Conservation (phyloP, 371 early-diverging fungal species). For the Mortierella sp. region DNA sequence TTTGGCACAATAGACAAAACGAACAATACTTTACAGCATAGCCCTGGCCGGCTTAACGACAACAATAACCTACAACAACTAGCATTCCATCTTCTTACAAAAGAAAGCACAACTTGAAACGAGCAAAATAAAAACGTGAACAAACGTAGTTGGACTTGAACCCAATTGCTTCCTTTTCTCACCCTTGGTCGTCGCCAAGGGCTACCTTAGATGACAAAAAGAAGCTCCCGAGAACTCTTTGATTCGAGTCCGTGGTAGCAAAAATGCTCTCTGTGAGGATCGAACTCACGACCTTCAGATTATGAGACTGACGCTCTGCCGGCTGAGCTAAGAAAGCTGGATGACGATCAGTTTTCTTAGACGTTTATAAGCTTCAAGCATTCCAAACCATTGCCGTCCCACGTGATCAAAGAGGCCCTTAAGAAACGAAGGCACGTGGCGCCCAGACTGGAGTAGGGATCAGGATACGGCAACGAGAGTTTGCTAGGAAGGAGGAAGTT, state of each 20-base stretch:
- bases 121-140: background rate
- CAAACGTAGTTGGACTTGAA: background rate
- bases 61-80: background rate
- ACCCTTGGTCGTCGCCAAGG: background rate
- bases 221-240: background rate
- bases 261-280: slow-evolving; percentile 3
- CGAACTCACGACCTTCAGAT: too few relatives aligned
- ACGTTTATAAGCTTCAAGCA: background rate
- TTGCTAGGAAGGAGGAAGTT: too few relatives aligned
- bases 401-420: background rate
- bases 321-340: background rate
- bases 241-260: background rate
- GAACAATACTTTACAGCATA: background rate
- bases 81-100: background rate
- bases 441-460: too few relatives aligned
- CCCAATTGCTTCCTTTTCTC: background rate
- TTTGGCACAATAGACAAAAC: slow-evolving; percentile 3
- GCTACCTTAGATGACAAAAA: background rate
- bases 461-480: too few relatives aligned
- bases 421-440: too few relatives aligned
- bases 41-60: background rate
- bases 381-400: background rate
- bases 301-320: slow-evolving; percentile 2
- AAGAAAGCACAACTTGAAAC: background rate
- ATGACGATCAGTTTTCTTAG: background rate